Conservation (phyloP, 2,329 filamentous ascomycete genomes). For the Sporothrix humicola region DNA sequence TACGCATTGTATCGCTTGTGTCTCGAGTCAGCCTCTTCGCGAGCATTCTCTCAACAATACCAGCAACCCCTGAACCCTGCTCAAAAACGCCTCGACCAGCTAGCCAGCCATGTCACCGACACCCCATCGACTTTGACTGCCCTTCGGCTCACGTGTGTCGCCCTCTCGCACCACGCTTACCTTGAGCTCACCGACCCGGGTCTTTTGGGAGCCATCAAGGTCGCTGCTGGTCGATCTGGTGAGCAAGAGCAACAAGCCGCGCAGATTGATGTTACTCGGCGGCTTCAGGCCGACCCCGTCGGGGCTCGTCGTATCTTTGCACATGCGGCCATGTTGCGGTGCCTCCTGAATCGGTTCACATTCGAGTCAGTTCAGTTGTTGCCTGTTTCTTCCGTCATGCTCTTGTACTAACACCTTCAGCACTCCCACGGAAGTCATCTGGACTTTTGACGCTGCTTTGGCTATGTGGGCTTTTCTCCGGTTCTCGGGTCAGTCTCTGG, state of each 20-base stretch:
- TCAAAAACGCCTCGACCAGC: slow-evolving; percentile 10
- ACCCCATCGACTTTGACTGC: slow-evolving; percentile 1
- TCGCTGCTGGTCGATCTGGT: neutral
- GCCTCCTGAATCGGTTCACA: slow-evolving; percentile 20
- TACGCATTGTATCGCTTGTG: slow-evolving; percentile 19
- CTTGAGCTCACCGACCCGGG: slow-evolving; percentile 18
- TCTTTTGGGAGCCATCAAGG: slow-evolving; percentile 13
- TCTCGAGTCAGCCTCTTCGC: neutral
- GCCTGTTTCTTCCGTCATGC: neutral
- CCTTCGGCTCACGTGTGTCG: slow-evolving; percentile 16
- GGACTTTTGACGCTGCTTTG: slow-evolving; percentile 20
- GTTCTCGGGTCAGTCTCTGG: neutral
- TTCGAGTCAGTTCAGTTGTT: neutral
- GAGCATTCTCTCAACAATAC: neutral
- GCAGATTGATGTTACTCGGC: neutral
- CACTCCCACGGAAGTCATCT: slow-evolving; percentile 25
- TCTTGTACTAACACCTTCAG: neutral
- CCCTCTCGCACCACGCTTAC: slow-evolving; percentile 14
- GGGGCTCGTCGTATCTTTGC: slow-evolving; percentile 14
- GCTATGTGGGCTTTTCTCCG: slow-evolving; percentile 17
- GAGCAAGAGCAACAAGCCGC: neutral
- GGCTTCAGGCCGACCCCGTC: neutral
- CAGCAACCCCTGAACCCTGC: neutral
- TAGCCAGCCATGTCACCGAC: slow-evolving; percentile 6
- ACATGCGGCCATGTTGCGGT: slow-evolving; percentile 15